phyloP scores from a whole-genome alignment of 1,139 yeast genomes.

The Yamadazyma atlantica region DNA sequence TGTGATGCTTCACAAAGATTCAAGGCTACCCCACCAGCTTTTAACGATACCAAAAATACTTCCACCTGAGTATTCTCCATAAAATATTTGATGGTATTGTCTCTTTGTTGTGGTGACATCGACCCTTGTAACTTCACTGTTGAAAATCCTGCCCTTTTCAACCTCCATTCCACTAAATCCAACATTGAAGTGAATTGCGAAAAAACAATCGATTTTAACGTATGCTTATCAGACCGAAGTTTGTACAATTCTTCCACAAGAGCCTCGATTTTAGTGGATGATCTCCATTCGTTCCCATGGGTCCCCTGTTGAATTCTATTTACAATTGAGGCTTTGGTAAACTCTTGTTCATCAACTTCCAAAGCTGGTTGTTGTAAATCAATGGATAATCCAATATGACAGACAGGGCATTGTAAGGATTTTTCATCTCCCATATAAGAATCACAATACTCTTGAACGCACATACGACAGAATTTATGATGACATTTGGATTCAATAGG shows the following conservation, averaged over 20 bases:
- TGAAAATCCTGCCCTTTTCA: slow-evolving; percentile 89
- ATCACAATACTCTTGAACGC: slow-evolving; percentile 86
- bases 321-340: slow-evolving; percentile 80
- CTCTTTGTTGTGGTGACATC: slow-evolving; percentile 95
- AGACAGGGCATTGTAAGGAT: slow-evolving; percentile 85
- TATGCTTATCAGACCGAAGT: slow-evolving; percentile 78
- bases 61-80: slow-evolving; percentile 92
- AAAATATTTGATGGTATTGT: slow-evolving; percentile 82
- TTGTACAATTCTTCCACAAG: slow-evolving; percentile 89
- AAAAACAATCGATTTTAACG: slow-evolving; percentile 92
- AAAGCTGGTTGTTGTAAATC: slow-evolving; percentile 87
- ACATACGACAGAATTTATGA: slow-evolving; percentile 88
- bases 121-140: slow-evolving; percentile 94
- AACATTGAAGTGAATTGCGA: slow-evolving; percentile 97
- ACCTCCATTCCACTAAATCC: slow-evolving; percentile 92
- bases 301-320: slow-evolving; percentile 77
- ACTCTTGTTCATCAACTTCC: slow-evolving; percentile 65
- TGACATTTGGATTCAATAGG: slow-evolving; percentile 94
- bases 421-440: slow-evolving; percentile 64
- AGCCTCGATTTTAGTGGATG: slow-evolving; percentile 96
- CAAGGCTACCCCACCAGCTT: slow-evolving; percentile 98
- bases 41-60: slow-evolving; percentile 87
- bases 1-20: slow-evolving; percentile 96
- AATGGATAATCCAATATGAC: slow-evolving; percentile 88
- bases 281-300: slow-evolving; percentile 79